Evolutionary conservation across 2,329 filamentous ascomycete species (phyloP).

Genomic region (Fusarium tanahbumbuense): DNA sequence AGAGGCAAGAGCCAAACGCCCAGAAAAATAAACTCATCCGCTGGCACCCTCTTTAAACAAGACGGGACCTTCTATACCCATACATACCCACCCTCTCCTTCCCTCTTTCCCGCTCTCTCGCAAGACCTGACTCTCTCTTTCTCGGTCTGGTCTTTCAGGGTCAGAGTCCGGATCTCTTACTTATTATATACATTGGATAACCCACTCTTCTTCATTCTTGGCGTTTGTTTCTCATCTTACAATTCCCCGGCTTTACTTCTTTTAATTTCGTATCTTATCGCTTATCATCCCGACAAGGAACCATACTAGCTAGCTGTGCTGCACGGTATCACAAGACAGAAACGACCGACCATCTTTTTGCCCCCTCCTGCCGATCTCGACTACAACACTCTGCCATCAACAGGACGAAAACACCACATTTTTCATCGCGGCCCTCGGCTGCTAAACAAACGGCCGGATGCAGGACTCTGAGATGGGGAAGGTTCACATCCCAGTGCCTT

Average conservation of each 20-base stretch:
- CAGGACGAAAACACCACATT: slow-evolving; percentile 4
- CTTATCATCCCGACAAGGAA: background rate
- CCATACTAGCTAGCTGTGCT: background rate
- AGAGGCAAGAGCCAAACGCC: slow-evolving; percentile 24
- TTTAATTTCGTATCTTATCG: slow-evolving; percentile 16
- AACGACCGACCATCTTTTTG: slow-evolving; percentile 7
- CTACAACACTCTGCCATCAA: slow-evolving; percentile 1
- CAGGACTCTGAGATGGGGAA: slow-evolving; percentile 27
- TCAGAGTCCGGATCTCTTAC: slow-evolving; percentile 21
- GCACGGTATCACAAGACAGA: slow-evolving; percentile 13
- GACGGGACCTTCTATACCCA: too few relatives aligned
- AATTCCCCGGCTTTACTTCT: background rate
- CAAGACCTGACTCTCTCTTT: background rate
- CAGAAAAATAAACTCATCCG: slow-evolving; percentile 27
- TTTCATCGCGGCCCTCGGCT: slow-evolving; percentile 16
- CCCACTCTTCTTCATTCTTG: slow-evolving; percentile 24
- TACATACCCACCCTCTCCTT: slow-evolving; percentile 17
- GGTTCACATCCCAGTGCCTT: slow-evolving; percentile 39
- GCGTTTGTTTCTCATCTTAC: slow-evolving; percentile 30
- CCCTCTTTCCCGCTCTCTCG: slow-evolving; percentile 13
- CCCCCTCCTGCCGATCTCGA: slow-evolving; percentile 25
- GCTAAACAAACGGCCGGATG: slow-evolving; percentile 35
- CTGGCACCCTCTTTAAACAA: slow-evolving; percentile 16
- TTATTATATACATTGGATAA: slow-evolving; percentile 2
- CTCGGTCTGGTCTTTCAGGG: background rate